phyloP scores from a whole-genome alignment of 2,329 filamentous ascomycete genomes.

The Colletotrichum nymphaeae region DNA sequence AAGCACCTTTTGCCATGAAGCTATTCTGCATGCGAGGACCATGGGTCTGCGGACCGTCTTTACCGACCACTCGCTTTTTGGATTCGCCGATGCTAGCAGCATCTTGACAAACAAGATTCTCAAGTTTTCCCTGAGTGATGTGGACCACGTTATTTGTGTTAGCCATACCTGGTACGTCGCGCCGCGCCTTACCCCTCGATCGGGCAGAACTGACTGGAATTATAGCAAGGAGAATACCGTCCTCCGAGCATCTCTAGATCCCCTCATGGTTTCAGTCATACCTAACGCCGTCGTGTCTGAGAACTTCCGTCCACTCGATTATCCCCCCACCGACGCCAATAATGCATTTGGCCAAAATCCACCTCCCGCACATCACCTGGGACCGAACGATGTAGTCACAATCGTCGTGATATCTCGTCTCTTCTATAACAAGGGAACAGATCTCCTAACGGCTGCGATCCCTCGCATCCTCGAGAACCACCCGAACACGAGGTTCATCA shows the following conservation, averaged over 20 bases:
- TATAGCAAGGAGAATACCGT: conserved; percentile 96
- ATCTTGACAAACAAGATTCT: conserved; percentile 97
- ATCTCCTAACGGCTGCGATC: conserved; percentile 95
- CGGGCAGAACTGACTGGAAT: conserved; percentile 34
- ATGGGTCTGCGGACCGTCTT: conserved; percentile 98
- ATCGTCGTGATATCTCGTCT: conserved; percentile 97
- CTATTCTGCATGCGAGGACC: conserved; percentile 91
- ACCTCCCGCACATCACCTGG: conserved; percentile 74
- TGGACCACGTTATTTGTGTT: conserved; percentile 98
- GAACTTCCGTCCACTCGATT: conserved; percentile 81
- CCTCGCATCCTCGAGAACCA: conserved; percentile 90
- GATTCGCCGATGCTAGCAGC: conserved; percentile 94
- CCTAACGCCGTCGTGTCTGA: conserved; percentile 97
- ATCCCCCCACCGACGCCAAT: conserved; percentile 46
- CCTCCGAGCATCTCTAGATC: conserved; percentile 91
- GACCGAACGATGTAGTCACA: conserved; percentile 88
- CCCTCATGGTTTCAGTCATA: conserved; percentile 96
- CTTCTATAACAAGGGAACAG: conserved; percentile 99
- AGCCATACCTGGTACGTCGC: conserved; percentile 88
- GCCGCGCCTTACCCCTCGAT: neutral
- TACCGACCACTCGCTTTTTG: conserved; percentile 96
- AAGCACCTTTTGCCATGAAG: conserved; percentile 93
- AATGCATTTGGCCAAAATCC: conserved; percentile 54
- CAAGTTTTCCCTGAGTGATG: conserved; percentile 95
- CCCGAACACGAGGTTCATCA: conserved; percentile 95